A percentile compares a stretch with the other conserved stretches of the same genome.
These are phyloP conservation scores for Colletotrichum chrysophilum DNA, from an alignment of 2,329 filamentous ascomycete genomes.

Conservation along the genomic window DNA sequence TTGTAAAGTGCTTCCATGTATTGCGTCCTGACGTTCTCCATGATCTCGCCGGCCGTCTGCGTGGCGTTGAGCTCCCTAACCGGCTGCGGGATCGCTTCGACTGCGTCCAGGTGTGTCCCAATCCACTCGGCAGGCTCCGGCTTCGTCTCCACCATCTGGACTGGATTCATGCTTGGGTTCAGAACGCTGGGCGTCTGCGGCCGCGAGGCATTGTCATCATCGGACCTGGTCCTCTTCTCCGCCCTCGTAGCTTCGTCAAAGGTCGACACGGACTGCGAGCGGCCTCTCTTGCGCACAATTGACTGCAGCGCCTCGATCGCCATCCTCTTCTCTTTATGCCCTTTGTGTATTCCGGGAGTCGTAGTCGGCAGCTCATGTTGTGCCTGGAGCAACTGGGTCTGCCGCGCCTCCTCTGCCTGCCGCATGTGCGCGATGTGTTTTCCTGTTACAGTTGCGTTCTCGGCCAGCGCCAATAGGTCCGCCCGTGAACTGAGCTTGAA, in stretches of 20 bases:
- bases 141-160: not conserved
- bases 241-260: conserved; percentile 29
- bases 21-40: conserved; percentile 62
- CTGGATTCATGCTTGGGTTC: not conserved
- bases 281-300: conserved; percentile 58
- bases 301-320: conserved; percentile 68
- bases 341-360: conserved; percentile 52
- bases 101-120: conserved; percentile 22
- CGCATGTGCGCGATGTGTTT: conserved; percentile 32
- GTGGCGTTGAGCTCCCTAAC: conserved; percentile 28
- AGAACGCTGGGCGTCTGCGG: conserved; percentile 76
- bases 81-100: conserved; percentile 16
- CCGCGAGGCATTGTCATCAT: conserved; percentile 59
- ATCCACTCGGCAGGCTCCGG: conserved; percentile 1
- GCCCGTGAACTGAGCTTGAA: conserved; percentile 74
- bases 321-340: conserved; percentile 59
- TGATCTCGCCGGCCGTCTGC: conserved; percentile 56
- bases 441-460: conserved; percentile 53
- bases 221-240: conserved; percentile 19
- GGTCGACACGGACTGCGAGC: conserved; percentile 48
- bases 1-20: conserved; percentile 67
- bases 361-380: conserved; percentile 32
- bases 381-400: not conserved
- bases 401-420: conserved; percentile 23
- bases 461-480: conserved; percentile 58